Percentiles rank a stretch among this genome's conserved stretches.
Conservation (phyloP, 2,329 filamentous ascomycete genomes). For the Cladophialophora immunda region DNA sequence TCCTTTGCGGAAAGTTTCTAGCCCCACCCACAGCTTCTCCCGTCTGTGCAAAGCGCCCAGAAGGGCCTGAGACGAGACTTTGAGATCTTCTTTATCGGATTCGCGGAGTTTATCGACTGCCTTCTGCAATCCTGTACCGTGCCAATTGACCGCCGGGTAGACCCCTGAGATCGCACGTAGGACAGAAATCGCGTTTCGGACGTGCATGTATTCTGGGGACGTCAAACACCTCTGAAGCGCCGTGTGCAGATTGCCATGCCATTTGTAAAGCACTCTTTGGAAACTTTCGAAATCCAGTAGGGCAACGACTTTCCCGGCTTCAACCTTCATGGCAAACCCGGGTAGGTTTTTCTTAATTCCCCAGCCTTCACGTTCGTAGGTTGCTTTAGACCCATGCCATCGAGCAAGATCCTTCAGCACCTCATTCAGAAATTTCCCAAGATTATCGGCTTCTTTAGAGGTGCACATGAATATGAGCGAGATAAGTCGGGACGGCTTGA, state of each 20-base stretch:
- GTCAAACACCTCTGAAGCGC: conserved; percentile 84
- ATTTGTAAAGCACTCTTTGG: conserved; percentile 83
- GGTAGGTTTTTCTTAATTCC: conserved; percentile 71
- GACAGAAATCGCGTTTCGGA: conserved; percentile 91
- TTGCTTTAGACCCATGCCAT: conserved; percentile 81
- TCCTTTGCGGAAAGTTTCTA: conserved; percentile 54
- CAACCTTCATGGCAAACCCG: conserved; percentile 80
- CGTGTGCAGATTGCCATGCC: conserved; percentile 83
- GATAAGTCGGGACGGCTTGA: conserved; percentile 81
- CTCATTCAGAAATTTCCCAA: conserved; percentile 90
- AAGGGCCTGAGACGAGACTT: conserved; percentile 59
- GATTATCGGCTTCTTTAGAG: conserved; percentile 86
- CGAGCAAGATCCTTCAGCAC: conserved; percentile 78
- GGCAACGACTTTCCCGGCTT: conserved; percentile 73
- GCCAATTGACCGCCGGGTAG: conserved; percentile 90
- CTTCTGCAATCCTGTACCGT: conserved; percentile 65
- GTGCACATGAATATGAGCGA: conserved; percentile 89
- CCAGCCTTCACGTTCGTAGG: conserved; percentile 84
- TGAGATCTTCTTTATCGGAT: conserved; percentile 58
- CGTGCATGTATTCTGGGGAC: conserved; percentile 94
- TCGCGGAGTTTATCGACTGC: conserved; percentile 55
- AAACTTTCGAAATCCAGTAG: conserved; percentile 88
- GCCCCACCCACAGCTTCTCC: conserved; percentile 59
- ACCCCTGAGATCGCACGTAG: conserved; percentile 80
- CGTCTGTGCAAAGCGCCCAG: conserved; percentile 58